Base-by-base conservation (phyloP, 306 rosid genomes). In the Lathyrus tuberosus region DNA sequence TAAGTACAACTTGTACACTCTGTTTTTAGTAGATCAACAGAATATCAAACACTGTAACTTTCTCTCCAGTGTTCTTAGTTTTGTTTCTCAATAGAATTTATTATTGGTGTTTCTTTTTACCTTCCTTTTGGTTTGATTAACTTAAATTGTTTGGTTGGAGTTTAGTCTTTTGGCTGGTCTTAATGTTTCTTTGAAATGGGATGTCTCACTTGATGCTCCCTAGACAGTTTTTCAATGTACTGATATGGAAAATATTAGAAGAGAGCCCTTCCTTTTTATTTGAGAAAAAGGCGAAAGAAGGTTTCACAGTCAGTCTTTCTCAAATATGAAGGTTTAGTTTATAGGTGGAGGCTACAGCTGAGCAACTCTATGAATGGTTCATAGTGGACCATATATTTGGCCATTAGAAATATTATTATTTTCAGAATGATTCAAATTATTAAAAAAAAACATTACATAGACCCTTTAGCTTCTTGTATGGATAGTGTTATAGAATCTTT, bases 221-320 rank as follows among this genome's bases (percentile, higher is more conserved):
- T 67, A 61, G 58, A 12, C 38, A 16, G 48, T 43, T 33, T 67
- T 72, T 68, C 26, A 14, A 41, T 33, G 3, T 61, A n/a, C 16
- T 43, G 62, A 67, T 51, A 8, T 78, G 48, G 24, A 60, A 48
- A 11, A 28, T 49, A 67, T 49, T 42, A 26, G 41, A 40, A 53
- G 59, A 38, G 56, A n/a, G 3, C 16, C 60, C 20, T 26, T 66
- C 51, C 54, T 24, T 73, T 56, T 63, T 41, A 49, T 41, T 53
- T 28, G 38, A 73, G 48, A 52, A 15, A 42, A 42, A 62, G 66
- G 69, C 38, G 41, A 64, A 46, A 51, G 74, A 74, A 75, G 48
- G 62, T 67, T 33, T 76, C 20, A 48, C 37, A 35, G 68, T 53
- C 16, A 17, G 61, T 35, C 52, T 78, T 66, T 33, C 38, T 51